Evolutionary conservation across 1,284 basidiomycete species (phyloP), one percentile per base, ranked within the genome.

Genomic region (Fistulina hepatica): DNA sequence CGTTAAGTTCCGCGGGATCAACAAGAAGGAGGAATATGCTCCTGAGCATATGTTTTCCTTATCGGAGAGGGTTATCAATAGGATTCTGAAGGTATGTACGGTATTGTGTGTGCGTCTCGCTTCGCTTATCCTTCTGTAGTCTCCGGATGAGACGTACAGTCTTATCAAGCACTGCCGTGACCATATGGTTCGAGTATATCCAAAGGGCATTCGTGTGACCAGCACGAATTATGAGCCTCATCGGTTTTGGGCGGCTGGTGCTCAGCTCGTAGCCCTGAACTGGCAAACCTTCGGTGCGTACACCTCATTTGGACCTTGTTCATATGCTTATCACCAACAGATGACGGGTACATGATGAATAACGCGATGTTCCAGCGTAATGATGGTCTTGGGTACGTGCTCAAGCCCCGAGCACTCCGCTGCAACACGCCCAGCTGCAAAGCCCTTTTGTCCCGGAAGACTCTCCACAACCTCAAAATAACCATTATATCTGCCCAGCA

Each of bases 221-320:
- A 90, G 84, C 44, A 81, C 81, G 16, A 99, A 99, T 57, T 97
- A 84, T 54, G 28, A 13, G 9, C 15, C 19, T 9, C 78, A 88
- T 58, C 73, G 81, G 25, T 91, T 79, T 57, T 99, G 94, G 94
- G 74, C 77, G 1, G 78, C 80, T 1, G 94, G 94, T 0, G 79
- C 81, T 12, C 94, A 98, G 59, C 60, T 98, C n/a, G 92, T 95
- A 0, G 91, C 95, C 5, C 71, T 98, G 44, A 99, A 99, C 57
- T 97, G 92, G 88, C 95, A 99, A 59, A 98, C 92, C 0, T 81
- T 81, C 48, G 90, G 88, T 90, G 48, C 39, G 73, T 59, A 11
- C 28, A 42, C 26, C 24, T 47, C 4, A 37, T 42, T 22, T 45
- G 28, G 33, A 41, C 36, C 19, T 38, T 38, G 11, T 16, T 19